Conservation (phyloP, 306 rosid species). For the Luffa acutangula region DNA sequence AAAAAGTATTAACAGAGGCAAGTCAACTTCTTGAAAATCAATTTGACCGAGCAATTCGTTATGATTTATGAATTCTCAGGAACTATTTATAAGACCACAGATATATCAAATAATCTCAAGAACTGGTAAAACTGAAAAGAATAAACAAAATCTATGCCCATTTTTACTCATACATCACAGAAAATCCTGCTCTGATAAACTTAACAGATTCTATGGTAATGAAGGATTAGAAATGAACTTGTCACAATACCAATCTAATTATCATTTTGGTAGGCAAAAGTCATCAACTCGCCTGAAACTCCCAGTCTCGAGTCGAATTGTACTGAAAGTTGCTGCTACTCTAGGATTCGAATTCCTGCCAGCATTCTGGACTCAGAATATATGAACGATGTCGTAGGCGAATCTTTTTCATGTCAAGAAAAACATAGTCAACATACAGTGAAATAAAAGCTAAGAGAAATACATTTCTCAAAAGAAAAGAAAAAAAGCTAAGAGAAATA, state of each 20-base stretch:
- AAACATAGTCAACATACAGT: background rate
- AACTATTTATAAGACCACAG: background rate
- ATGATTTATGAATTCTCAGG: background rate
- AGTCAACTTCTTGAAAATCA: background rate
- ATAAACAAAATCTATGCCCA: background rate
- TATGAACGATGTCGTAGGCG: slow-evolving; percentile 87
- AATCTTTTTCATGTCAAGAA: slow-evolving; percentile 58
- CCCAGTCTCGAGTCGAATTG: background rate
- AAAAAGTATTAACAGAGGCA: background rate
- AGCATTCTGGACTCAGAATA: slow-evolving; percentile 43
- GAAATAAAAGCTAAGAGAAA: background rate
- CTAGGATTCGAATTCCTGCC: background rate
- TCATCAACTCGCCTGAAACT: background rate
- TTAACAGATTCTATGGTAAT: background rate
- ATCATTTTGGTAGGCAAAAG: background rate
- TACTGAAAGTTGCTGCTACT: background rate
- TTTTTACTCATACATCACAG: background rate
- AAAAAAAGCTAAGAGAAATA: background rate
- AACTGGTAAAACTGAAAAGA: background rate
- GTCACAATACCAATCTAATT: background rate
- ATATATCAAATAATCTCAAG: background rate
- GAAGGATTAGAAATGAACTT: background rate
- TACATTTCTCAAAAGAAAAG: too few relatives aligned
- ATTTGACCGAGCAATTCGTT: background rate
- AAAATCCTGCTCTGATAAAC: background rate